These are phyloP conservation scores for Solanum pennellii DNA, from an alignment of 257 asterid genomes.

Conservation along the genomic window DNA sequence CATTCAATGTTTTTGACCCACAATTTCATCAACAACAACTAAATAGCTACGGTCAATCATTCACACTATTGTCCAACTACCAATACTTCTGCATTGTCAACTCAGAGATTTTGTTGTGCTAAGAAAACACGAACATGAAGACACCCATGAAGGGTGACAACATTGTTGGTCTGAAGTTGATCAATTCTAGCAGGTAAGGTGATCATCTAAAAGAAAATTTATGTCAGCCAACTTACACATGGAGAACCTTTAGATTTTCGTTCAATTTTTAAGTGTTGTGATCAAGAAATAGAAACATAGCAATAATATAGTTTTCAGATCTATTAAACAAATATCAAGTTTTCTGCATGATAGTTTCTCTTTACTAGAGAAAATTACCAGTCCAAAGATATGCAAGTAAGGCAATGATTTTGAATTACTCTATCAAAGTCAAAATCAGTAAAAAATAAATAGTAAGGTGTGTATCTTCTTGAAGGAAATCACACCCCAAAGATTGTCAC, in stretches of 20 bases:
- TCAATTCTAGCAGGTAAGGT: conserved; percentile 62
- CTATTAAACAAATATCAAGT: neutral
- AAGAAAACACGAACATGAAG: conserved; percentile 64
- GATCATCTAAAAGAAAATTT: conserved; percentile 29
- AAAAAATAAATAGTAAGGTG: neutral
- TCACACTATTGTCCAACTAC: neutral
- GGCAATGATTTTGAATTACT: neutral
- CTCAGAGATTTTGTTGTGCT: conserved; percentile 27
- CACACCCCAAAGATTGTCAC: conserved; percentile 75
- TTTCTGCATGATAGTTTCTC: neutral
- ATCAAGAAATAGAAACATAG: neutral
- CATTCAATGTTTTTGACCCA: neutral
- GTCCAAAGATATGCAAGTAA: neutral
- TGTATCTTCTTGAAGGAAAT: conserved; percentile 63
- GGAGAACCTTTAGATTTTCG: neutral
- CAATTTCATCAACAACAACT: neutral
- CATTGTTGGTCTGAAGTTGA: conserved; percentile 66
- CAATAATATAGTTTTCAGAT: neutral
- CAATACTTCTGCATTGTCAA: neutral
- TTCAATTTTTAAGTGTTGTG: neutral
- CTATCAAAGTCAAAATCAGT: neutral
- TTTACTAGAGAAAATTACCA: neutral
- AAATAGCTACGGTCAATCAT: neutral
- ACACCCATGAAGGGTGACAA: conserved; percentile 74
- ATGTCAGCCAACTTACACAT: too few species aligned